Evolutionary conservation across 2,329 filamentous ascomycete species (phyloP), one percentile per base, ranked within the genome.

Genomic region (Fusarium foetens): DNA sequence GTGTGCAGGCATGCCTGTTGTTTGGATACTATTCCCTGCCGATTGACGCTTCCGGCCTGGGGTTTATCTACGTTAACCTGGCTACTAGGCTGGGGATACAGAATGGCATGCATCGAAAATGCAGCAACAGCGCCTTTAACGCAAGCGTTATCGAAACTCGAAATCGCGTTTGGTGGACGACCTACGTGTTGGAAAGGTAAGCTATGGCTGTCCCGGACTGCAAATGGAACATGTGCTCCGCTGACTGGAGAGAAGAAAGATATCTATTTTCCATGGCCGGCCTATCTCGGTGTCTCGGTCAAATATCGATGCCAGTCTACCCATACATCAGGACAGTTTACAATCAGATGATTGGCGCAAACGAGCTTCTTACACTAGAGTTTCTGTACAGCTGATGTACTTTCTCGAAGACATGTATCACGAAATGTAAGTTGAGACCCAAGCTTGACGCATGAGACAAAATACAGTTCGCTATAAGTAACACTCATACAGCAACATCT

Each of bases 331-430:
- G 8, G 8, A 36, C 1, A 21, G 29, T 12, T 42, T 43, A 4
- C 48, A 36, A 21, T 55, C 48, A 25, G 36, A 25, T 17, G 38
- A 36, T 4, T 43, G 48, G 38, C 29, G 23, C 5, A 60, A 55
- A 43, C 29, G 23, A 29, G 38, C 48, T 35, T 29, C 58, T 0
- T 55, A 36, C 12, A 36, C 6, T 0, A 12, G 36, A 23, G 29
- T 36, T 1, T 55, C 48, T 43, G 29, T 60, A 23, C 58, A 60
- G 38, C 23, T 60, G 29, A 43, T 60, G 38, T 12, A 60, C 16
- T 54, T 55, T 5, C 58, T 60, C 23, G 58, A 60, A 55, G 58
- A 60, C 36, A 23, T 60, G 29, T 60, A 60, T 33, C 58, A 60
- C 8, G 58, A 60, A 17, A 55, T 60, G 58, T 60, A 17, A 60